Conservation (phyloP, 352 stramenopile species). For the Pythium scleroteichum region DNA sequence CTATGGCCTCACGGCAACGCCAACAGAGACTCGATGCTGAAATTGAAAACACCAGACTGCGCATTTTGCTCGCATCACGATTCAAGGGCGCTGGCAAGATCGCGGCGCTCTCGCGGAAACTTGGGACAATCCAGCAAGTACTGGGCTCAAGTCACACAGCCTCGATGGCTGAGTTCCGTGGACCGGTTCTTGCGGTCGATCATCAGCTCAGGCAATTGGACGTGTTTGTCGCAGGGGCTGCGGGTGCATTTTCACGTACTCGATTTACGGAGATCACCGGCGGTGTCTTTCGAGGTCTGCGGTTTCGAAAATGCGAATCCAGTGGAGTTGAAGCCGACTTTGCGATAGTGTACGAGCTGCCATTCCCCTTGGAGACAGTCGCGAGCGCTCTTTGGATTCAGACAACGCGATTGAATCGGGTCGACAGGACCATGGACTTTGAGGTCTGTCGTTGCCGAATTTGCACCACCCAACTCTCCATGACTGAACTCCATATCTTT, state of each 20-base stretch:
- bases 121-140: background rate
- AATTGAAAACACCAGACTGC: conserved; percentile 15
- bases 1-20: conserved; percentile 6
- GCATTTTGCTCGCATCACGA: background rate
- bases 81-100: background rate
- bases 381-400: background rate
- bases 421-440: background rate
- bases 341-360: background rate
- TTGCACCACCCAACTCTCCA: background rate
- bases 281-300: background rate
- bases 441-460: background rate
- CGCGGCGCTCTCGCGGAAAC: background rate
- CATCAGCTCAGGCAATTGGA: background rate
- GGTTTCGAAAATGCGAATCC: background rate
- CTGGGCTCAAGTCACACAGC: background rate
- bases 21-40: background rate
- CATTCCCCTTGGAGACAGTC: background rate
- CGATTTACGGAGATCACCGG: background rate
- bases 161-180: background rate
- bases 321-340: background rate
- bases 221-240: background rate
- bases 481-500: background rate
- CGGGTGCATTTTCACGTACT: background rate
- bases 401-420: background rate
- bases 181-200: background rate